Evolutionary conservation across 2,329 filamentous ascomycete species (phyloP).

Genomic region (Talaromyces rugulosus): DNA sequence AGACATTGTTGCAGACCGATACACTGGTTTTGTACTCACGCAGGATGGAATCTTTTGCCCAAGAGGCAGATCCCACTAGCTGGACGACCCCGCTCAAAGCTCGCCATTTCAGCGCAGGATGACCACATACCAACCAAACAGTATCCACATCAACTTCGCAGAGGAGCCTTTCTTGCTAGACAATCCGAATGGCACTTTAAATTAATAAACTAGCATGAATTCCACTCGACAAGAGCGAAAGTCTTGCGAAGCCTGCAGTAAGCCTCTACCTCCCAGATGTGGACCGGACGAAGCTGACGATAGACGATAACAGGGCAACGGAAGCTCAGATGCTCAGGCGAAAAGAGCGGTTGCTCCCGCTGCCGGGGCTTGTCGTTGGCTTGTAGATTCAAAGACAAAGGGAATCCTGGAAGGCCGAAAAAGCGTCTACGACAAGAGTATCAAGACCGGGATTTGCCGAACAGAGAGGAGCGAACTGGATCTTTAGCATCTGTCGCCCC

Average conservation of each 20-base stretch:
- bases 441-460: constrained; percentile 1
- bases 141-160: constrained; percentile 4
- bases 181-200: background rate
- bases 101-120: constrained; percentile 17
- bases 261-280: constrained; percentile 4
- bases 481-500: background rate
- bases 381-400: constrained; percentile 27
- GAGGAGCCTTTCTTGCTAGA: background rate
- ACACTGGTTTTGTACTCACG: background rate
- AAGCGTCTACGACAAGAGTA: constrained; percentile 20
- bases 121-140: constrained; percentile 11
- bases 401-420: constrained; percentile 22
- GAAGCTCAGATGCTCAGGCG: constrained; percentile 27
- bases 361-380: constrained; percentile 19
- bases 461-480: background rate
- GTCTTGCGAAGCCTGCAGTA: constrained; percentile 27
- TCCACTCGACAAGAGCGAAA: constrained; percentile 20
- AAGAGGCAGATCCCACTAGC: background rate
- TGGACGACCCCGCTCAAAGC: constrained; percentile 17
- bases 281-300: constrained; percentile 7
- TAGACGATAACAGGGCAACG: constrained; percentile 16
- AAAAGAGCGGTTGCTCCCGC: constrained; percentile 23
- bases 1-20: background rate
- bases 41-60: background rate
- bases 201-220: constrained; percentile 15